A percentile compares a stretch with the other conserved stretches of the same genome.
Conservation (phyloP, 495 filamentous ascomycete genomes). For the Aspergillus heteromorphus region DNA sequence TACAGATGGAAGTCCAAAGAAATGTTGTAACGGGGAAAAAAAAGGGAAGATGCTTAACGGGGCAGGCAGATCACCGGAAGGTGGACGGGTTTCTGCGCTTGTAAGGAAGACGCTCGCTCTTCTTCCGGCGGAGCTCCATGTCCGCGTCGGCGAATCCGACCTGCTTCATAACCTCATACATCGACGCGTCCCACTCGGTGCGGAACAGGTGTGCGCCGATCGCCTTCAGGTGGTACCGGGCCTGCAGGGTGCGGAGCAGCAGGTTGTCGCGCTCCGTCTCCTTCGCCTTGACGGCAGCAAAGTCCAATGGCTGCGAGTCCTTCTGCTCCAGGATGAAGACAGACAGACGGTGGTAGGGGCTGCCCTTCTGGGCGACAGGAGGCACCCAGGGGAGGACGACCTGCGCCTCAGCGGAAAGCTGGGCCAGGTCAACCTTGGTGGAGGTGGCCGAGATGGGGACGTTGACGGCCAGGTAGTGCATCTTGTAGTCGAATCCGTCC, state of each 20-base stretch:
- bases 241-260: conserved; percentile 63
- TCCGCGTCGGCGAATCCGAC: conserved; percentile 70
- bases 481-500: conserved; percentile 73
- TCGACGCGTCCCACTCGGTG: conserved; percentile 81
- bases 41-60: too few relatives aligned
- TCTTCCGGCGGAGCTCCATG: conserved; percentile 77
- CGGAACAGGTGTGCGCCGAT: conserved; percentile 87
- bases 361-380: conserved; percentile 81
- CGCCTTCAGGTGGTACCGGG: conserved; percentile 60
- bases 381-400: conserved; percentile 77
- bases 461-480: conserved; percentile 78
- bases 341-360: conserved; percentile 82
- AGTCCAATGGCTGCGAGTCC: conserved; percentile 54
- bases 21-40: conserved; percentile 18
- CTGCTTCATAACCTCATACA: conserved; percentile 75
- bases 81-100: conserved; percentile 48
- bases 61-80: conserved; percentile 31
- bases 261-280: conserved; percentile 57
- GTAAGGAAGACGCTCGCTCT: conserved; percentile 51
- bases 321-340: conserved; percentile 81
- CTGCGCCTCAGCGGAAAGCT: conserved; percentile 51
- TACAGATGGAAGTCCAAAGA: conserved; percentile 34
- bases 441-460: conserved; percentile 52
- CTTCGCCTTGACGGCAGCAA: conserved; percentile 50
- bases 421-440: conserved; percentile 47